phyloP scores from a whole-genome alignment of 768 basidiomycete species.

The Naganishia kalamii region DNA sequence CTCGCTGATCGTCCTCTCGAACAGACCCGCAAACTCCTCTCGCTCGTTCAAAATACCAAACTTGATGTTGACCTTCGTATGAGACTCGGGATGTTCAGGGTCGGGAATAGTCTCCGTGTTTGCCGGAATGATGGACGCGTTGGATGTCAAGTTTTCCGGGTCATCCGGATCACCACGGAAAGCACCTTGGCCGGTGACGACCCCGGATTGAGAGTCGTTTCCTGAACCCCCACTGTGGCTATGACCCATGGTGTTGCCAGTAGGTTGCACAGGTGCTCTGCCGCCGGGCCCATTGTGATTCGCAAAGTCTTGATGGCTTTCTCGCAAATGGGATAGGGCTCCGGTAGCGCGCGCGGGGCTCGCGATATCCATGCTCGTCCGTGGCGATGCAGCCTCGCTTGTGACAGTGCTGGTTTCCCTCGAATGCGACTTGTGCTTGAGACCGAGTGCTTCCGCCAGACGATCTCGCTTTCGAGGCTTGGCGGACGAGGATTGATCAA shows the following conservation, averaged over 20 bases:
- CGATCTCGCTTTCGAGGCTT: constrained; percentile 11
- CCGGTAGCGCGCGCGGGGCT: not conserved
- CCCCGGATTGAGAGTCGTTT: not conserved
- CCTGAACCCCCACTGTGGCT: not conserved
- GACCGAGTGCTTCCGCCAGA: constrained; percentile 1
- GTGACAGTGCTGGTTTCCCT: not conserved
- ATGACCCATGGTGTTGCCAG: not conserved
- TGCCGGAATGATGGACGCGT: constrained; percentile 20
- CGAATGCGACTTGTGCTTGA: constrained; percentile 10
- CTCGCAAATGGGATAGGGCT: constrained; percentile 1
- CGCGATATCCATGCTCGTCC: not conserved
- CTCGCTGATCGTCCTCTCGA: constrained; percentile 28
- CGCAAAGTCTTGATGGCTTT: not conserved
- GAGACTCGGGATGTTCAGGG: not conserved
- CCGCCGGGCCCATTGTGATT: not conserved
- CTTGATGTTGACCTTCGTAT: constrained; percentile 33
- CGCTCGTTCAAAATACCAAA: constrained; percentile 42
- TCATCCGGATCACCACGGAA: constrained; percentile 9
- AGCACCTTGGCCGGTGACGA: constrained; percentile 14
- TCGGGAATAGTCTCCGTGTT: not conserved
- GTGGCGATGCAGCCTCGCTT: not conserved
- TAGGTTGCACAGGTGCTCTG: not conserved
- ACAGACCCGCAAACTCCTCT: constrained; percentile 32
- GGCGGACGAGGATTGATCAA: not conserved
- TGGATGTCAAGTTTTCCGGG: constrained; percentile 22